These are phyloP conservation scores for maize (Zea mays) DNA, from an alignment of 176 grass and related monocot genomes.

Conservation along the genomic window DNA sequence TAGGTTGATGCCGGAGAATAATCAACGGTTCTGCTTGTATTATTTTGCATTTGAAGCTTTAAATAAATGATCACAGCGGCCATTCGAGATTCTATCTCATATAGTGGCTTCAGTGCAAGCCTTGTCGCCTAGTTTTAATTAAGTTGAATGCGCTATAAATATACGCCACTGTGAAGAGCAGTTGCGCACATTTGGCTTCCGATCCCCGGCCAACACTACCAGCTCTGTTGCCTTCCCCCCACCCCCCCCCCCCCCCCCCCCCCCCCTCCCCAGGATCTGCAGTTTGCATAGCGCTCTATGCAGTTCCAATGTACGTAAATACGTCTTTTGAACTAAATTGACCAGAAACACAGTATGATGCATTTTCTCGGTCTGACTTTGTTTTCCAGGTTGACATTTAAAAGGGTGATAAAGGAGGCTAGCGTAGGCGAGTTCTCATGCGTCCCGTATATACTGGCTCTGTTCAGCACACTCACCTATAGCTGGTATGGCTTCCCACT, in stretches of 20 bases:
- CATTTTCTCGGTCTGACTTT: background rate
- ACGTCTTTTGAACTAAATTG: slow-evolving; percentile 14
- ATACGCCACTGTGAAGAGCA: background rate
- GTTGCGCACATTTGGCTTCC: background rate
- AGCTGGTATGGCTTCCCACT: slow-evolving; percentile 64
- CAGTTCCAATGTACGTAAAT: slow-evolving; percentile 59
- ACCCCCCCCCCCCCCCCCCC: too few species aligned
- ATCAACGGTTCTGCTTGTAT: background rate
- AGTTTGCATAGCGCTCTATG: slow-evolving; percentile 62
- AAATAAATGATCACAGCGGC: too few species aligned
- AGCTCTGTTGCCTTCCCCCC: too few species aligned
- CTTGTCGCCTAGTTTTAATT: background rate
- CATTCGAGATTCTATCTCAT: background rate
- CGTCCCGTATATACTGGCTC: slow-evolving; percentile 57
- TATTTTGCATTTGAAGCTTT: slow-evolving; percentile 1
- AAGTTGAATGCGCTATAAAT: background rate
- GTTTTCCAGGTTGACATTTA: slow-evolving; percentile 65
- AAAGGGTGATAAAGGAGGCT: slow-evolving; percentile 62
- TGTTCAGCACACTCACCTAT: slow-evolving; percentile 60
- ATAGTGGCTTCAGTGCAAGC: too few species aligned
- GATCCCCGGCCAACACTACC: too few species aligned
- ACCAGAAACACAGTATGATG: background rate
- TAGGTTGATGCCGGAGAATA: background rate
- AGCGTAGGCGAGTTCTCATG: slow-evolving; percentile 72
- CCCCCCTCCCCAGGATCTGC: slow-evolving; percentile 57